Percentiles rank a stretch among this genome's conserved stretches.
Conservation (phyloP, 371 early-diverging fungal genomes). For the Saksenaea vasiformis region DNA sequence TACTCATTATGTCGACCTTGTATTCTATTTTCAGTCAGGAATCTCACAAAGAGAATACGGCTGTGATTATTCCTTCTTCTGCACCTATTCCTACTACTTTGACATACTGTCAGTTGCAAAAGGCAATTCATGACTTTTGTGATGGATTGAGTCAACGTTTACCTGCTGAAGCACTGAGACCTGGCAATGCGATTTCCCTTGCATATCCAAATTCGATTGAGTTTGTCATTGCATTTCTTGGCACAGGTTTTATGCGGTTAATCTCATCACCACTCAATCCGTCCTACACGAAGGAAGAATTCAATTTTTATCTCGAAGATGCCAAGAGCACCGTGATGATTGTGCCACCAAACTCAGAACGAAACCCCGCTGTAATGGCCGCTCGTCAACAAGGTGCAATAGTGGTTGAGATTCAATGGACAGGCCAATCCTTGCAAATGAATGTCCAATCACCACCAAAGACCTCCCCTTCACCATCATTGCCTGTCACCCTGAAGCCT, state of each 20-base stretch:
- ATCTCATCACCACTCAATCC: constrained; percentile 82
- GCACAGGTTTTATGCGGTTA: constrained; percentile 60
- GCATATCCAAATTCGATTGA: constrained; percentile 73
- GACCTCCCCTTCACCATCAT: not conserved
- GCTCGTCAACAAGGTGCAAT: constrained; percentile 56
- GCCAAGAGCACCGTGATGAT: constrained; percentile 66
- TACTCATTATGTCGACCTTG: constrained; percentile 12
- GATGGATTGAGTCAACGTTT: constrained; percentile 30
- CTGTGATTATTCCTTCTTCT: constrained; percentile 49
- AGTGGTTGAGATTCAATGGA: constrained; percentile 64
- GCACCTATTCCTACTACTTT: constrained; percentile 32
- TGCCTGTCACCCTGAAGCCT: constrained; percentile 26
- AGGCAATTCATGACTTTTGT: constrained; percentile 42
- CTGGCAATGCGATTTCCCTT: constrained; percentile 70
- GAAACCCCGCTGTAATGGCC: constrained; percentile 62
- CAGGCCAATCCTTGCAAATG: constrained; percentile 31
- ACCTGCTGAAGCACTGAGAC: constrained; percentile 33
- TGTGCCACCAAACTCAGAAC: constrained; percentile 55
- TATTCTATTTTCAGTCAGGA: constrained; percentile 10
- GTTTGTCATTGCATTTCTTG: constrained; percentile 73
- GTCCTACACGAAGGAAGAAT: constrained; percentile 71
- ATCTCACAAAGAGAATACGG: constrained; percentile 16
- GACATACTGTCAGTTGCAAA: constrained; percentile 35
- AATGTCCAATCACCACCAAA: constrained; percentile 19
- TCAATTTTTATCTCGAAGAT: constrained; percentile 81